Conservation (phyloP, 139 green algal species). For the Penium margaritaceum region DNA sequence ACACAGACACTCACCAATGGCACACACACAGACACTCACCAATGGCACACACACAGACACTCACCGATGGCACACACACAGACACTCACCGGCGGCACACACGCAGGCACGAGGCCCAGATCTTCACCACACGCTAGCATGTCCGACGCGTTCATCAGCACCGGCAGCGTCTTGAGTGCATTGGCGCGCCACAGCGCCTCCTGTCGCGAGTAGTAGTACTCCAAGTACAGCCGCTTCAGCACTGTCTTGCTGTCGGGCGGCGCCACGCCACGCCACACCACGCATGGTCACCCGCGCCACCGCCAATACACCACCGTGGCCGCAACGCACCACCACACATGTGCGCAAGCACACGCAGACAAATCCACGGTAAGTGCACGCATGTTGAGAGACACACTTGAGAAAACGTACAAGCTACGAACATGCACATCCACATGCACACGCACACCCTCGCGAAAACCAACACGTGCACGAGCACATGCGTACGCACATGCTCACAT, state of each 20-base stretch:
- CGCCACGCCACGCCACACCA: background rate
- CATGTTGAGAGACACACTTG: background rate
- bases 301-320: no score
- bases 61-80: no score
- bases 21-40: no score
- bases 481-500: no score
- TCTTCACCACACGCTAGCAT: slow-evolving; percentile 96
- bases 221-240: slow-evolving; percentile 70
- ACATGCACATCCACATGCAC: background rate
- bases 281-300: no score
- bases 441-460: no score
- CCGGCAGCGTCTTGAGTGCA: slow-evolving; percentile 73
- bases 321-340: no score
- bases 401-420: background rate
- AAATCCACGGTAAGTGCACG: no score
- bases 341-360: no score
- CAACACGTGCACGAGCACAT: no score
- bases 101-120: slow-evolving; percentile 81
- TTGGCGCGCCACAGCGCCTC: slow-evolving; percentile 70
- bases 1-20: no score
- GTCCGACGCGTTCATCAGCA: slow-evolving; percentile 65
- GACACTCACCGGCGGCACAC: slow-evolving; percentile 69
- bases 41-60: no score
- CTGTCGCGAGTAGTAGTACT: slow-evolving; percentile 77
- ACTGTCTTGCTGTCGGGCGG: slow-evolving; percentile 41